Base-by-base conservation (phyloP, 169 alveolate genomes). In the Plasmodium vivax region DNA sequence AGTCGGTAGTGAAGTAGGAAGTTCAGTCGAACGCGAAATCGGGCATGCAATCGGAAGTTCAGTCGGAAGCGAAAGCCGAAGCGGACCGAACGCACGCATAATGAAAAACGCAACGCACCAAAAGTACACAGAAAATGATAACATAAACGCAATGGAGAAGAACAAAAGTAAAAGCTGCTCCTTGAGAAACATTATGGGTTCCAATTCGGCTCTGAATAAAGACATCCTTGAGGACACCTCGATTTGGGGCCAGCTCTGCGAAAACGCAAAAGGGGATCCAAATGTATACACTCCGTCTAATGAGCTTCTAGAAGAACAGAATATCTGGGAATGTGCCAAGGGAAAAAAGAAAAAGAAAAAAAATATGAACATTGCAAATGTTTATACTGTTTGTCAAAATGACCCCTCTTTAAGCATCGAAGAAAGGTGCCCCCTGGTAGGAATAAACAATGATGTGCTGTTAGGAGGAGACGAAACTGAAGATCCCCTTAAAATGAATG, bases 161-260 rank as follows among this genome's bases (percentile, higher is more conserved):
- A 83, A 83, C 23, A 83, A 56, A 83, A 51, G 72, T 43, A 83
- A 54, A 51, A 83, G 56, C 73, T 56, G 77, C 27, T 83, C 92
- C 43, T 56, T 83, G 36, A 51, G 54, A 83, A 83, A 56, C 43
- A 83, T 56, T 54, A 54, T 58, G 30, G 72, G 30, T 32, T 9
- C 12, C 12, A 54, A 74, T 56, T 83, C 81, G 23, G 38, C 19
- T 58, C 73, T 27, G 2, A 58, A 83, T 32, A 58, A 41, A 16
- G 43, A 58, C 19, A 83, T 43, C 23, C 41, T 58, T 58, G 34
- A 30, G 16, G 81, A 83, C 58, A 83, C 43, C 32, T 58, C 79
- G 41, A 83, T 58, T 36, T 83, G 81, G 82, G 56, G 23, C 12
- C 27, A 82, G 36, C 34, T 45, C 54, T n/a, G 12, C n/a, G 62